A percentile compares a stretch with the other conserved stretches of the same genome.
phyloP scores from a whole-genome alignment of 2,329 filamentous ascomycete species.

The Amauroascus verrucosus region DNA sequence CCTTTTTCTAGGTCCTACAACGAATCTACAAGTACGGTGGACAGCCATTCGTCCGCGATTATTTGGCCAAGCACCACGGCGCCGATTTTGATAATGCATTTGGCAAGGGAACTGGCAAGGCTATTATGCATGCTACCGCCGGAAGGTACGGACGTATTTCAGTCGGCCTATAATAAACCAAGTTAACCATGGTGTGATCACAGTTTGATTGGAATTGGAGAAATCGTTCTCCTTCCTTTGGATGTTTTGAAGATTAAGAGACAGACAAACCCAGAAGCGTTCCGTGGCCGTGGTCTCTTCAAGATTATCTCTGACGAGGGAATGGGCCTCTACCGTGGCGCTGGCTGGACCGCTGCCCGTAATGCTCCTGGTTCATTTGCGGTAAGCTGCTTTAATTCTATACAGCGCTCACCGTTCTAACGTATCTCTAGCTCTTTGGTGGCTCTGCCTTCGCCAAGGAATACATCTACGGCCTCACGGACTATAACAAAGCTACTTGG shows the following conservation, averaged over 20 bases:
- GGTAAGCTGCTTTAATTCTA: slow-evolving; percentile 44
- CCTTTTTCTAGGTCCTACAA: slow-evolving; percentile 58
- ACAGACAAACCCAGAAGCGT: slow-evolving; percentile 97
- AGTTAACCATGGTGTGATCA: slow-evolving; percentile 13
- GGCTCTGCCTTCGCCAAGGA: slow-evolving; percentile 96
- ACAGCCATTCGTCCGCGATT: slow-evolving; percentile 90
- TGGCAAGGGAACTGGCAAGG: slow-evolving; percentile 94
- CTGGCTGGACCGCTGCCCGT: slow-evolving; percentile 93
- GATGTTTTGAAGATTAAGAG: slow-evolving; percentile 99
- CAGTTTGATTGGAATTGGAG: slow-evolving; percentile 89
- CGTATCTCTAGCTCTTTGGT: slow-evolving; percentile 66
- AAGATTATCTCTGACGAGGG: slow-evolving; percentile 88
- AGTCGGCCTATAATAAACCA: not conserved
- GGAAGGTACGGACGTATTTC: slow-evolving; percentile 53
- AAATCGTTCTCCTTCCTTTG: slow-evolving; percentile 87
- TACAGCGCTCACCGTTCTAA: slow-evolving; percentile 17
- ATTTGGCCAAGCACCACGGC: slow-evolving; percentile 68
- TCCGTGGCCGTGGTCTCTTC: slow-evolving; percentile 83
- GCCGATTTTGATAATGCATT: slow-evolving; percentile 78
- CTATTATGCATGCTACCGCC: slow-evolving; percentile 92
- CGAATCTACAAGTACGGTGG: slow-evolving; percentile 98
- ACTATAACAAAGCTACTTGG: slow-evolving; percentile 95
- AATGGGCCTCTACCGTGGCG: slow-evolving; percentile 89
- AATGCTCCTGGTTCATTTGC: slow-evolving; percentile 97
- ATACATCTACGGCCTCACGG: slow-evolving; percentile 76